Base-by-base conservation (phyloP, 2,329 filamentous ascomycete species). In the Chaetomium sp. region DNA sequence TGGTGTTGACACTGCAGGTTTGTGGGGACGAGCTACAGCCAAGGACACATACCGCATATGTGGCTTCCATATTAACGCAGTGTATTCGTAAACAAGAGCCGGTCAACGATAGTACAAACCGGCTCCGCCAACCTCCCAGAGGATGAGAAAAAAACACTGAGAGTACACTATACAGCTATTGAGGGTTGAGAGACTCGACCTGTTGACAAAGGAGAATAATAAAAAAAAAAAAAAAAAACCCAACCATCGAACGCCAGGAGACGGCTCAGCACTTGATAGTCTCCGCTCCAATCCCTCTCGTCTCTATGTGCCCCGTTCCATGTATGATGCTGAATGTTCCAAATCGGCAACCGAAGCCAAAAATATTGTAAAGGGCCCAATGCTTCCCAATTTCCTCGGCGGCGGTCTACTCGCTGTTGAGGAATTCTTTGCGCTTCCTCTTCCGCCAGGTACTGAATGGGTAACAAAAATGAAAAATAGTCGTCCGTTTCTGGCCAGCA, bases 181-280 rank as follows among this genome's bases (percentile, higher is more conserved):
- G n/a, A 23, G n/a, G 45, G n/a, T 10, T 29, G 6, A 6, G 27
- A 23, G 45, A 3, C 35, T 3, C 3, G 42, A n/a, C n/a, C n/a
- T n/a, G n/a, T 6, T 9, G 35, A 47, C 27, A 49, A 62, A 66
- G 68, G 42, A 55, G 27, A 29, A 25, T 50, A 67, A 67, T 50
- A 54, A 57, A 55, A 42, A 55, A 64, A 70, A 68, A 65, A 54
- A 67, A 65, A 62, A 64, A 68, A 67, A 49, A 61, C 31, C 55
- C 65, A 53, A 55, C 65, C 68, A 74, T 76, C 72, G 72, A 71
- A 70, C 68, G 65, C 67, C 76, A 71, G 62, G 81, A 82, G 81
- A 82, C 80, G 71, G 76, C 77, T 85, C 83, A 85, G 83, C 83
- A 79, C 83, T 85, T 85, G 83, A 85, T 80, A 64, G 69, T 68